These are phyloP conservation scores for Tulasnella sp. DNA, from an alignment of 768 basidiomycete genomes.

Conservation along the genomic window DNA sequence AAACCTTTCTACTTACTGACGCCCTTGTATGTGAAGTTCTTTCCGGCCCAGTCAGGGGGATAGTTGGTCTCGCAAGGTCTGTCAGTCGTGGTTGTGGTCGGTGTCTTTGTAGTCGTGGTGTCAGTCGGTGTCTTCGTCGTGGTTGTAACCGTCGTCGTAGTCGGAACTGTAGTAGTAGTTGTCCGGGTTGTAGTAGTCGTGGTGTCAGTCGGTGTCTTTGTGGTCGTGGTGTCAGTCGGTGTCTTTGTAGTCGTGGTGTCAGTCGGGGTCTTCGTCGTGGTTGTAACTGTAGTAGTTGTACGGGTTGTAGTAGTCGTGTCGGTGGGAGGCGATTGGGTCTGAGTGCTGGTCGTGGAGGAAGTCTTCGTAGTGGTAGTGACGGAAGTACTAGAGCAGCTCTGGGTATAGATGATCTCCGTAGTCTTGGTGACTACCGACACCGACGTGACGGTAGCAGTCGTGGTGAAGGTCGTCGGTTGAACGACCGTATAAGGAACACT, in stretches of 20 bases:
- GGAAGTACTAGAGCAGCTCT: background rate
- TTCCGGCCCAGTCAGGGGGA: background rate
- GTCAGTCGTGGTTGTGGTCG: background rate
- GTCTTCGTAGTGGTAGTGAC: background rate
- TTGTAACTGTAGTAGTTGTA: background rate
- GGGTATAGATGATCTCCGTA: background rate
- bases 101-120: background rate
- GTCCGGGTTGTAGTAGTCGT: conserved; percentile 3
- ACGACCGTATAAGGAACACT: background rate
- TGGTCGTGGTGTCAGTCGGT: background rate
- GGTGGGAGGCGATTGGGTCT: too few species aligned
- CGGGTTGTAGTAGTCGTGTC: background rate
- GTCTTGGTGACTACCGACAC: background rate
- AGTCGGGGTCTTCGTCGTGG: background rate
- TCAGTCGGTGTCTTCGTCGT: background rate
- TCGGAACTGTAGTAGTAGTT: background rate
- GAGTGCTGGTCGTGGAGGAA: too few species aligned
- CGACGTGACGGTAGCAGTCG: background rate
- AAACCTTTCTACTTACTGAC: background rate
- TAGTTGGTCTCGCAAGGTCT: background rate
- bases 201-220: too few species aligned
- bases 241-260: too few species aligned
- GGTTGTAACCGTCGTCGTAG: background rate
- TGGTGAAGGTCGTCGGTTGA: background rate
- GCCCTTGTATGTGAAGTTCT: conserved; percentile 12